Conservation (phyloP, 108 stramenopile genomes). For the Skeletonema menzelii region DNA sequence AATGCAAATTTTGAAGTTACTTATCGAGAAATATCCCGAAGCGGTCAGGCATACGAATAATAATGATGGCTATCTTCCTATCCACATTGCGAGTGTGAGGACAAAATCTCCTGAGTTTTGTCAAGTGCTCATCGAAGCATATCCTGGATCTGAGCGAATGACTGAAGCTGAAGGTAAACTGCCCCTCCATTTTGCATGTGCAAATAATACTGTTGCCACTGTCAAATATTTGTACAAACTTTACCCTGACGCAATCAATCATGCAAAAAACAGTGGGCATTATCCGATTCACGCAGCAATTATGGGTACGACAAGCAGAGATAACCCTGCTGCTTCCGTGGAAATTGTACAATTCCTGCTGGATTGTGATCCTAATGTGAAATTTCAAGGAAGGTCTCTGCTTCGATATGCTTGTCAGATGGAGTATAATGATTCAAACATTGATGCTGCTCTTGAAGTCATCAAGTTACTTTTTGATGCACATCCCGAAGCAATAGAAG, state of each 20-base stretch:
- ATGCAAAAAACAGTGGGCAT: background rate
- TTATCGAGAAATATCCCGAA: background rate
- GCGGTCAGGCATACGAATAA: background rate
- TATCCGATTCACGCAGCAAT: background rate
- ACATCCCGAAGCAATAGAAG: background rate
- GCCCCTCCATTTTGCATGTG: slow-evolving; percentile 1
- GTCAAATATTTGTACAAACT: slow-evolving; percentile 6
- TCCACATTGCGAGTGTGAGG: background rate
- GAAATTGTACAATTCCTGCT: background rate
- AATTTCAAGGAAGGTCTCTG: background rate
- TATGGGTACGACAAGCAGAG: background rate
- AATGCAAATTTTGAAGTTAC: no score
- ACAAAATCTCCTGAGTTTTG: background rate
- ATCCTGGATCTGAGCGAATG: slow-evolving; percentile 8
- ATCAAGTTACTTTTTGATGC: background rate
- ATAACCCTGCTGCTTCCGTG: background rate
- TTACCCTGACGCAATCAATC: background rate
- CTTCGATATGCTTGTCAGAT: background rate
- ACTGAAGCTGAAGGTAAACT: background rate
- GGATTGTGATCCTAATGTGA: background rate
- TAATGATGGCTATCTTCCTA: background rate
- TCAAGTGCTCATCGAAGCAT: background rate
- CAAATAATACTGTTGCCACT: background rate
- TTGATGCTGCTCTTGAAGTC: background rate
- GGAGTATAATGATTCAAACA: background rate